Evolutionary conservation across 441 rosid species (phyloP), one percentile per base, ranked within the genome.

Genomic region (Arabidopsis lyrata): DNA sequence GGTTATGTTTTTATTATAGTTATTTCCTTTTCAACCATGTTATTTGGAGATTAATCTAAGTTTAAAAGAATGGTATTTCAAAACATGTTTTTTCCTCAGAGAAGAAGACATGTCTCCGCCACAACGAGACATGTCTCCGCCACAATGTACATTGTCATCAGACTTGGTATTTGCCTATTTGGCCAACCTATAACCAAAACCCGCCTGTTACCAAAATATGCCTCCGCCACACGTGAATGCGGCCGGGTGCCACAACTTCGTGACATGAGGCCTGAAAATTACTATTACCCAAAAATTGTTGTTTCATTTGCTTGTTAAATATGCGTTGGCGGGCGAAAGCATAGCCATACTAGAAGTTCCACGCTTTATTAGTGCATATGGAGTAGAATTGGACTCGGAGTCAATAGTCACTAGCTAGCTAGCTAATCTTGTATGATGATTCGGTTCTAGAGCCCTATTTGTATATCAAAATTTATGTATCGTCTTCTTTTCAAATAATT

Each of bases 121-220:
- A 20, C 22, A 41, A 31, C 31, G 31, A 45, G 6, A 1, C 2
- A 22, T 22, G 24, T 22, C 24, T 22, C 27, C 27, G 27, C 27
- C 27, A 3, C 3, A 24, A 24, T 24, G 27, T 24, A 11, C 55
- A 31, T 4, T 47, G 31, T 20, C 45, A 6, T 6, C 7, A 44
- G 35, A 60, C 18, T 39, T 39, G 11, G 2, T 6, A 18, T 36
- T 18, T 35, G 24, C 16, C 6, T 6, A 18, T 36, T 18, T 35
- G 24, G 32, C 11, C 31, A 36, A 41, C 36, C 49, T 41, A 62
- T 50, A 66, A 52, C 60, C 24, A 24, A 48, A 45, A 42, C 6
- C 20, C 31, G 52, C 6, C 52, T 18, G 55, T 22, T 55, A 18
- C 31, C 31, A 41, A 41, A 32, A 55, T 36, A 11, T 0, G 15